Evolutionary conservation across 768 basidiomycete genomes (phyloP), one percentile per base, ranked within the genome.

Genomic region (Mycena indigotica): DNA sequence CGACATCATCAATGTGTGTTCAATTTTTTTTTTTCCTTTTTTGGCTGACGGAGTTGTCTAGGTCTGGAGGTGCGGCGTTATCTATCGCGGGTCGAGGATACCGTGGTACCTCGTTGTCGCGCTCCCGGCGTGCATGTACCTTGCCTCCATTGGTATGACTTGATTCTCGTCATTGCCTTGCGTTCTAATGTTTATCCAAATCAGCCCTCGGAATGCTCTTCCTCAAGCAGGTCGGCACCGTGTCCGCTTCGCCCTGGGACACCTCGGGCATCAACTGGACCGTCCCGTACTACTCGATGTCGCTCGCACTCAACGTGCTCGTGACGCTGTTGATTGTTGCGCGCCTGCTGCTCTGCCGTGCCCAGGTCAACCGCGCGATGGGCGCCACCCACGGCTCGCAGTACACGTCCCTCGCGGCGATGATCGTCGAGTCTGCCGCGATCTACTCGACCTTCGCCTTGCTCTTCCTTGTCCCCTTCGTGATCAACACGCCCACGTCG

Each of bases 341-440:
- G 4, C 72, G 73, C 3, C 50, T 77, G 2, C 50, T 72, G 5
- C 17, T 30, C 24, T 57, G 64, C 17, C 68, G 70, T 21, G 38
- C 13, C 3, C 59, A 55, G 17, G 61, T 68, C 32, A 28, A n/a
- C 15, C 35, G 45, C 4, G 26, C 49, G 1, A 46, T 77, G 1
- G 72, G 73, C n/a, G 24, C 50, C 15, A 53, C 49, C 28, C 53
- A 68, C 25, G 64, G 67, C 5, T 39, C 38, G 6, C 65, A 56
- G 6, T 77, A 76, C 53, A 60, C 69, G 17, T 61, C 55, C 4
- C 65, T 73, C 0, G 50, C 62, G 1, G 55, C 66, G 21, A 75
- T 77, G 68, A 51, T 76, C 21, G 57, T 78, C 57, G 75, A 79
- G 52, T 73, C 71, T 10, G 72, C 75, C 1, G 58, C 68, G 1